Evolutionary conservation across 1,284 basidiomycete genomes (phyloP).

Genomic region (Malassezia arunalokei): DNA sequence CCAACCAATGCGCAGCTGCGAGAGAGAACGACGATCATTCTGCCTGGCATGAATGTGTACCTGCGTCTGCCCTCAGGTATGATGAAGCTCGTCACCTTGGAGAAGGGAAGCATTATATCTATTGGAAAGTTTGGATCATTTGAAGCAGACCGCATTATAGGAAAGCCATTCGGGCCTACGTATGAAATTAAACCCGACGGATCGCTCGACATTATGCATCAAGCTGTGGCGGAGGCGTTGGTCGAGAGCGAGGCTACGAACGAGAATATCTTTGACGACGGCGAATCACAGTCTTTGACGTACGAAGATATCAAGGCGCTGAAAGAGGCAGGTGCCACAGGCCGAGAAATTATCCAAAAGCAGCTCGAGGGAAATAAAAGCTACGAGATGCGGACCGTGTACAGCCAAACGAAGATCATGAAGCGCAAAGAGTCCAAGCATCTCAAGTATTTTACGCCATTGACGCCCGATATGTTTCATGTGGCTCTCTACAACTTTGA

Average conservation of each 20-base stretch:
- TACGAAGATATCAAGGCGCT: constrained; percentile 43
- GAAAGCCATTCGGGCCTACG: constrained; percentile 41
- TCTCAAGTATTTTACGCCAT: constrained; percentile 71
- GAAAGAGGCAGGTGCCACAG: constrained; percentile 37
- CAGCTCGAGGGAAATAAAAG: constrained; percentile 27
- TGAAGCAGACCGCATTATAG: constrained; percentile 36
- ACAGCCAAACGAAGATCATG: constrained; percentile 39
- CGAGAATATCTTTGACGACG: constrained; percentile 44
- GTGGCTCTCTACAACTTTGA: constrained; percentile 77
- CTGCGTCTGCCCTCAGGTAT: constrained; percentile 35
- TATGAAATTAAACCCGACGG: constrained; percentile 35
- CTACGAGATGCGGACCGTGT: constrained; percentile 37
- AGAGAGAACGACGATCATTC: constrained; percentile 22
- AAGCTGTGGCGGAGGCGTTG: constrained; percentile 24
- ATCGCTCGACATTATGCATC: constrained; percentile 20
- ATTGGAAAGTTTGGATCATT: constrained; percentile 46
- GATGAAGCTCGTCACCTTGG: constrained; percentile 31
- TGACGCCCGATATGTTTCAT: constrained; percentile 77
- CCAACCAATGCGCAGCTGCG: constrained; percentile 20
- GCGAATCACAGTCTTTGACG: constrained; percentile 37
- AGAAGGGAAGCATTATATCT: constrained; percentile 29
- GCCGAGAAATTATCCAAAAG: constrained; percentile 39
- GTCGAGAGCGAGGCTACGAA: constrained; percentile 43
- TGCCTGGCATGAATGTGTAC: constrained; percentile 21
- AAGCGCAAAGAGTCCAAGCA: constrained; percentile 51